Conservation (phyloP, 2,329 filamentous ascomycete species). For the Nigrospora oryzae region DNA sequence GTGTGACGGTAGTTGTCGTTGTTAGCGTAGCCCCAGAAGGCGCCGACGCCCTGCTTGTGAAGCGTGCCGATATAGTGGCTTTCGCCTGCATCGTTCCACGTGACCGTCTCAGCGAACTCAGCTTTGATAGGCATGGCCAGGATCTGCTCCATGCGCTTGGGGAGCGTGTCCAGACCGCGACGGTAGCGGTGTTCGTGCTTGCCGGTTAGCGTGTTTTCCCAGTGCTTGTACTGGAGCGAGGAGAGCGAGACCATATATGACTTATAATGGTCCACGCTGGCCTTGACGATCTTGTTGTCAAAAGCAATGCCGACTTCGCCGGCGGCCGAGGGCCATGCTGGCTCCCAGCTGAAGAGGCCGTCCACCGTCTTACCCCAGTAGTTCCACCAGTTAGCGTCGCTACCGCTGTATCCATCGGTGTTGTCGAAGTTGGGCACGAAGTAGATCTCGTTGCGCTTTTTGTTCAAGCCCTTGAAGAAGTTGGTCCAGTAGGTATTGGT, state of each 20-base stretch:
- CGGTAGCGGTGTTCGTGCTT: neutral
- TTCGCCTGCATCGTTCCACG: neutral
- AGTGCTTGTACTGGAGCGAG: conserved; percentile 1
- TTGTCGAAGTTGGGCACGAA: neutral
- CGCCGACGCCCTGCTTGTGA: neutral
- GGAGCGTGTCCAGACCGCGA: neutral
- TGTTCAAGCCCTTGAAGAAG: neutral
- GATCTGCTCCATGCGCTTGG: conserved; percentile 1
- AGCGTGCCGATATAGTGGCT: neutral
- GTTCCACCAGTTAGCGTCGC: neutral
- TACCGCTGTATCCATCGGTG: neutral
- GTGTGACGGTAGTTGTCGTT: neutral
- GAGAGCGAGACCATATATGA: neutral
- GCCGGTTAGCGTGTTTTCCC: neutral
- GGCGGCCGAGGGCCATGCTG: neutral
- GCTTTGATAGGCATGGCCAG: neutral
- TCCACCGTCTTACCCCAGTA: neutral
- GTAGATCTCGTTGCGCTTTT: neutral
- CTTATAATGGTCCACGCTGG: neutral
- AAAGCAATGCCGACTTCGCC: neutral
- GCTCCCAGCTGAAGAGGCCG: neutral
- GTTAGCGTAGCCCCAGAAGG: neutral
- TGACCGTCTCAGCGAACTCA: neutral
- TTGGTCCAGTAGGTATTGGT: neutral
- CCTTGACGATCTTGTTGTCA: neutral